A percentile compares a stretch with the other conserved stretches of the same genome.
Evolutionary conservation across 805 yeast genomes (phyloP).

Genomic region (Maudiozyma turicensis): DNA sequence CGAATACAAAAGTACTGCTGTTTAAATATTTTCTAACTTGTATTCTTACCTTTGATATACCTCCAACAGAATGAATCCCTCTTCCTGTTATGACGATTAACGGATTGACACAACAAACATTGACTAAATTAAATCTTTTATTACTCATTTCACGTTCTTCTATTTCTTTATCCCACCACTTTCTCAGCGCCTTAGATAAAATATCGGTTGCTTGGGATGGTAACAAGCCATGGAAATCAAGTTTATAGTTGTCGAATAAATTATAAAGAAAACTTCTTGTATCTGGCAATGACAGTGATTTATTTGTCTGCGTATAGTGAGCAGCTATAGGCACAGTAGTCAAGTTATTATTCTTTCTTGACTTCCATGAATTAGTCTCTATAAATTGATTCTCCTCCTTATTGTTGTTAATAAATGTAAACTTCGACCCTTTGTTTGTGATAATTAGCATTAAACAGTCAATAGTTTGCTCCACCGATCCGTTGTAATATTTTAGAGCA

Average conservation of each 20-base stretch:
- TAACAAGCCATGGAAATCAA: slow-evolving; percentile 52
- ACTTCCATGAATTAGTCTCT: neutral
- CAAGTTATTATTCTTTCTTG: neutral
- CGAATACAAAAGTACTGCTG: slow-evolving; percentile 32
- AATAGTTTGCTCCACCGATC: slow-evolving; percentile 26
- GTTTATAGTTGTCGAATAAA: slow-evolving; percentile 11
- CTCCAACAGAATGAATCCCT: slow-evolving; percentile 58
- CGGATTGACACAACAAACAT: slow-evolving; percentile 35
- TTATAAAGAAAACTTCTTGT: neutral
- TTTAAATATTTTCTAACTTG: slow-evolving; percentile 35
- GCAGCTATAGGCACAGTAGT: neutral
- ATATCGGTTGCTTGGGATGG: slow-evolving; percentile 39
- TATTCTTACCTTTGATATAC: slow-evolving; percentile 39
- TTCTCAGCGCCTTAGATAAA: slow-evolving; percentile 29
- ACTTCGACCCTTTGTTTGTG: neutral
- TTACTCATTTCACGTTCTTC: slow-evolving; percentile 35
- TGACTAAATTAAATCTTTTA: slow-evolving; percentile 26
- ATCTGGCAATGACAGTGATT: neutral
- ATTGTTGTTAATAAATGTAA: slow-evolving; percentile 1
- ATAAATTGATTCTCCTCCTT: neutral
- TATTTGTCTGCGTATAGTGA: neutral
- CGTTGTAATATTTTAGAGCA: slow-evolving; percentile 36
- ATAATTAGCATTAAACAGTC: slow-evolving; percentile 1
- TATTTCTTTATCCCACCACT: slow-evolving; percentile 60
- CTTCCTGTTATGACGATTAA: slow-evolving; percentile 53